Evolutionary conservation across 2,329 filamentous ascomycete species (phyloP).

Genomic region (Amphichorda felina): DNA sequence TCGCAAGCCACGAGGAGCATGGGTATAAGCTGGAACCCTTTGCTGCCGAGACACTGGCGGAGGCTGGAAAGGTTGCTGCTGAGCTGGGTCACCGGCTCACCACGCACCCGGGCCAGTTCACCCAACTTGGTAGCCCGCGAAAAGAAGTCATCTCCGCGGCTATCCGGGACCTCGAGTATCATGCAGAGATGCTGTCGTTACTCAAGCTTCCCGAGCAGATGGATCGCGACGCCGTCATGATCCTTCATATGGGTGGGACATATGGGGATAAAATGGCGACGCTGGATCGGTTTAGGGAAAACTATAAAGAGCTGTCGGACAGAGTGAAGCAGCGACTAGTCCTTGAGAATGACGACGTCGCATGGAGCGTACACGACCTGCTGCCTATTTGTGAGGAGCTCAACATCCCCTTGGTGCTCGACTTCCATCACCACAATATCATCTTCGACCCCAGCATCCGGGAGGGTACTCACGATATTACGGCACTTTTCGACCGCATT

Average conservation of each 20-base stretch:
- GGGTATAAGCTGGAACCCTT: conserved; percentile 80
- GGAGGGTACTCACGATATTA: conserved; percentile 77
- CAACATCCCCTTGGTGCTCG: conserved; percentile 85
- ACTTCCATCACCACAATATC: conserved; percentile 95
- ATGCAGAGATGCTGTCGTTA: conserved; percentile 71
- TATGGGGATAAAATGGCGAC: conserved; percentile 81
- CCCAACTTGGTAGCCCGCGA: conserved; percentile 77
- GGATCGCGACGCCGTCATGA: conserved; percentile 83
- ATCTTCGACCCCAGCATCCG: conserved; percentile 65
- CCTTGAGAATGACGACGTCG: conserved; percentile 88
- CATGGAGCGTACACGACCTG: conserved; percentile 85
- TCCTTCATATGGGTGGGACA: conserved; percentile 82
- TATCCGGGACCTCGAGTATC: conserved; percentile 75
- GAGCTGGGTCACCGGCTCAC: conserved; percentile 76
- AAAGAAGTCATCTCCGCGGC: conserved; percentile 65
- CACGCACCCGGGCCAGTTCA: conserved; percentile 87
- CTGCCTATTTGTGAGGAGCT: conserved; percentile 84
- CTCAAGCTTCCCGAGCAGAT: conserved; percentile 67
- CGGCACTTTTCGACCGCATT: conserved; percentile 62
- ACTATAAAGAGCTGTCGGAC: conserved; percentile 55
- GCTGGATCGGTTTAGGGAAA: conserved; percentile 63
- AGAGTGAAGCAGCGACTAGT: conserved; percentile 72
- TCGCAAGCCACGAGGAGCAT: conserved; percentile 78
- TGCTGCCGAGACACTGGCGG: conserved; percentile 63
- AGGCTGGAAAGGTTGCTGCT: conserved; percentile 65